A percentile compares a stretch with the other conserved stretches of the same genome.
phyloP scores from a whole-genome alignment of 2,329 filamentous ascomycete species.

The Cladosporium sp. region DNA sequence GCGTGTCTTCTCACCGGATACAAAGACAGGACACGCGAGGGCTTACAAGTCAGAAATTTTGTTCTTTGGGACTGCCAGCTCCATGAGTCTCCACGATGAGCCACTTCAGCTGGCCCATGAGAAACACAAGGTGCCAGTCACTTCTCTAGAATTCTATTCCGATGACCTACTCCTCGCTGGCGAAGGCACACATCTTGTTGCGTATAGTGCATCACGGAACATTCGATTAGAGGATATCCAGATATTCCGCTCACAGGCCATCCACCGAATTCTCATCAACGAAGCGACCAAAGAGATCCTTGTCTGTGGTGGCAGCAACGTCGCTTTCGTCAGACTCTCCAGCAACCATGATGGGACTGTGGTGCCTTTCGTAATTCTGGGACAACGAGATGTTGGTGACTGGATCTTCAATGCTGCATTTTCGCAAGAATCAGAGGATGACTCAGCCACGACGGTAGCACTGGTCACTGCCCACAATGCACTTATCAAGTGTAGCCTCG shows the following conservation, averaged over 20 bases:
- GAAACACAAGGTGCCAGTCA: conserved; percentile 43
- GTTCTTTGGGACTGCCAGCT: not conserved
- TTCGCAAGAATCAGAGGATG: conserved; percentile 36
- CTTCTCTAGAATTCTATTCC: conserved; percentile 45
- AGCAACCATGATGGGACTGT: not conserved
- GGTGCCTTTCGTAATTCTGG: not conserved
- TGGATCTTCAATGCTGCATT: conserved; percentile 74
- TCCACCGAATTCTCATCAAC: conserved; percentile 69
- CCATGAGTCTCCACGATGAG: not conserved
- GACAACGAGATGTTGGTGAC: conserved; percentile 59
- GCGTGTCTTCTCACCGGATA: too few species aligned
- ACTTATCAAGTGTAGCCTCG: conserved; percentile 49
- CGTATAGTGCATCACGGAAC: conserved; percentile 39
- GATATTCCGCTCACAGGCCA: conserved; percentile 68
- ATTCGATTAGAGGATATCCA: conserved; percentile 39
- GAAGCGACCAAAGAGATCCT: conserved; percentile 47
- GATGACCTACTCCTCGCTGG: conserved; percentile 43
- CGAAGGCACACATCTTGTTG: conserved; percentile 46
- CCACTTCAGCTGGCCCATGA: conserved; percentile 3
- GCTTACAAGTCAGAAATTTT: not conserved
- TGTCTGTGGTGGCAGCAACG: conserved; percentile 69
- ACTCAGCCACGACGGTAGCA: conserved; percentile 46
- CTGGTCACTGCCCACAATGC: conserved; percentile 88
- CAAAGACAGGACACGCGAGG: too few species aligned
- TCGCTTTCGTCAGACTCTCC: conserved; percentile 36